Conservation (phyloP, 192 early-diverging fungal species). For the Chytriomyces confervae region DNA sequence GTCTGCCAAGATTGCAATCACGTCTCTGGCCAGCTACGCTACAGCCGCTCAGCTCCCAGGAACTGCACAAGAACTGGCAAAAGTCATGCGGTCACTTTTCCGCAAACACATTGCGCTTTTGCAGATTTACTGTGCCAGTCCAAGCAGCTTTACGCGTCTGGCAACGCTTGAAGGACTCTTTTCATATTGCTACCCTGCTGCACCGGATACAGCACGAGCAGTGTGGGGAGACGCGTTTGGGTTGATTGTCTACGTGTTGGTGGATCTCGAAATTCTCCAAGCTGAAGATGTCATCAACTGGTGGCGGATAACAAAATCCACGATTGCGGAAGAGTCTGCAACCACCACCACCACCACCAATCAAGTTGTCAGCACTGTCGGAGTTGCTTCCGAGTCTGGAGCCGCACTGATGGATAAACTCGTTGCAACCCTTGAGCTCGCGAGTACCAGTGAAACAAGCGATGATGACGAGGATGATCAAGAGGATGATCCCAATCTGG, state of each 20-base stretch:
- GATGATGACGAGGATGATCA: constrained; percentile 3
- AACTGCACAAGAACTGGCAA: constrained; percentile 6
- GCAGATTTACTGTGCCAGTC: constrained; percentile 5
- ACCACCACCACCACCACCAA: no score
- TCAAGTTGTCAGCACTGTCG: neutral
- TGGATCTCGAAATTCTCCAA: constrained; percentile 15
- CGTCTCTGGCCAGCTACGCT: neutral
- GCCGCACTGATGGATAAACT: constrained; percentile 12
- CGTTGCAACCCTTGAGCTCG: constrained; percentile 10
- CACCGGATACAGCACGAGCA: neutral
- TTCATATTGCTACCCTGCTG: neutral
- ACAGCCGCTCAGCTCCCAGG: neutral
- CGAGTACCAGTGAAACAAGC: neutral
- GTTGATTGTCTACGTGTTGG: constrained; percentile 21
- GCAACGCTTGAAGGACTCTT: constrained; percentile 5
- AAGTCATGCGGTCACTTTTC: neutral
- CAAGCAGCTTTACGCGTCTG: neutral
- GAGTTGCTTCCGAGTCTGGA: neutral
- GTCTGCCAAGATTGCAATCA: constrained; percentile 1
- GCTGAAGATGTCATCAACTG: constrained; percentile 8
- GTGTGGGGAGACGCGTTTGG: constrained; percentile 10
- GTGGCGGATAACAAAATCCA: neutral
- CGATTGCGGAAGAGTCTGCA: no score
- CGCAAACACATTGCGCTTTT: constrained; percentile 4
- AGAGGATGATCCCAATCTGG: neutral